Conservation (phyloP, 169 alveolate species). For the Perkinsus chesapeaki region DNA sequence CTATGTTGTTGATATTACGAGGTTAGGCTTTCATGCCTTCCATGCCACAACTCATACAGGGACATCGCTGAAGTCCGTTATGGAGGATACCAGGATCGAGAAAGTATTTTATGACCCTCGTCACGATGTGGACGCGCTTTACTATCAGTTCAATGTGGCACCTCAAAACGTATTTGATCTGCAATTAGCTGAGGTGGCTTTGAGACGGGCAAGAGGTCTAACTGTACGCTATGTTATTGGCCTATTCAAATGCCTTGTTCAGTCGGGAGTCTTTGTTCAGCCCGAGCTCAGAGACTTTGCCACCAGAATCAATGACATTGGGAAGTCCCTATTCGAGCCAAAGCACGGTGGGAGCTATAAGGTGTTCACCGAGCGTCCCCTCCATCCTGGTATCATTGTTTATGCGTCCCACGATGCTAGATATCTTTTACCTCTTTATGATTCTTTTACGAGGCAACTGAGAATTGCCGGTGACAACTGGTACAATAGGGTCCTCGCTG, state of each 20-base stretch:
- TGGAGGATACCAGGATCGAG: background rate
- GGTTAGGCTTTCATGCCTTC: background rate
- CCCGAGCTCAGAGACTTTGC: background rate
- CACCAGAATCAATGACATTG: background rate
- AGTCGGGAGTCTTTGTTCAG: background rate
- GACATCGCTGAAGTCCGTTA: background rate
- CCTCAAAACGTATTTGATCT: slow-evolving; percentile 9
- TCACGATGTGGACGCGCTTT: background rate
- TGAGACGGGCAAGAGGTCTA: slow-evolving; percentile 4
- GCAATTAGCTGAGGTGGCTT: slow-evolving; percentile 9
- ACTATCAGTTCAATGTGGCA: background rate
- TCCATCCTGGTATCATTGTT: background rate
- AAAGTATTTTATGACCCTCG: slow-evolving; percentile 7
- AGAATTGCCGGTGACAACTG: background rate
- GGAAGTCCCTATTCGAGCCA: slow-evolving; percentile 4
- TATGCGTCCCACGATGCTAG: slow-evolving; percentile 9
- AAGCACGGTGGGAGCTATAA: slow-evolving; percentile 9
- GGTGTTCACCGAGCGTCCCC: slow-evolving; percentile 3
- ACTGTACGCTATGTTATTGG: slow-evolving; percentile 3
- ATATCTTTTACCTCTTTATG: background rate
- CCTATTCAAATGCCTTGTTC: background rate
- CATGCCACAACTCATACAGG: background rate
- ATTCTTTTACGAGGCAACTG: background rate
- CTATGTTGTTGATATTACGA: background rate
- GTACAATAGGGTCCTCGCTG: background rate